phyloP scores from a whole-genome alignment of 208 protist species.

The Crithidia bombi region DNA sequence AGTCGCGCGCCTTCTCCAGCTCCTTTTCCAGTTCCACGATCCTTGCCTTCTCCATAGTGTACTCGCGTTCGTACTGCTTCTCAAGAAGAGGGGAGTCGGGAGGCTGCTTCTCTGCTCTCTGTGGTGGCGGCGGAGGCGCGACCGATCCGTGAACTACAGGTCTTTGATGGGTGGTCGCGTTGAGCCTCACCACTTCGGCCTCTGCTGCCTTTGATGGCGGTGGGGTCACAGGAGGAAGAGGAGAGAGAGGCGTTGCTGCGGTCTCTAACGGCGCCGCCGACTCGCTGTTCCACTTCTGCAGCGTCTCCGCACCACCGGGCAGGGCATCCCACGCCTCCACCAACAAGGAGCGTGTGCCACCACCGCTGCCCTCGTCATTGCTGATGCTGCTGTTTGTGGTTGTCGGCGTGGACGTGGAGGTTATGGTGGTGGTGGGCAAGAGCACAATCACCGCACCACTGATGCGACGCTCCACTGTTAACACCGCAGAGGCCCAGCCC shows the following conservation, averaged over 20 bases:
- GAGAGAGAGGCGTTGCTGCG: neutral
- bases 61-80: conserved; percentile 39
- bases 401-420: neutral
- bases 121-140: too few relatives aligned
- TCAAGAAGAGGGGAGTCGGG: conserved; percentile 18
- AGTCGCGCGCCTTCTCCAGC: conserved; percentile 28
- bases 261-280: neutral
- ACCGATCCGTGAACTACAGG: too few relatives aligned
- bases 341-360: conserved; percentile 3
- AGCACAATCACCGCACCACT: conserved; percentile 21
- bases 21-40: conserved; percentile 29
- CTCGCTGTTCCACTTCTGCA: conserved; percentile 23
- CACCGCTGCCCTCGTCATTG: conserved; percentile 1
- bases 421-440: conserved; percentile 12
- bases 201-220: neutral
- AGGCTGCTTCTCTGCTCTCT: neutral
- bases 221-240: neutral
- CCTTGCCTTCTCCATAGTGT: neutral
- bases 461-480: conserved; percentile 56
- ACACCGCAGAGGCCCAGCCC: conserved; percentile 48
- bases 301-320: conserved; percentile 18
- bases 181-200: neutral
- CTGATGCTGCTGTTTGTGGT: neutral
- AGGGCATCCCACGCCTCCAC: conserved; percentile 32
- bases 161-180: too few relatives aligned